A percentile compares a stretch with the other conserved stretches of the same genome.
Conservation (phyloP, 768 basidiomycete species). For the Aureoboletus auriporus region DNA sequence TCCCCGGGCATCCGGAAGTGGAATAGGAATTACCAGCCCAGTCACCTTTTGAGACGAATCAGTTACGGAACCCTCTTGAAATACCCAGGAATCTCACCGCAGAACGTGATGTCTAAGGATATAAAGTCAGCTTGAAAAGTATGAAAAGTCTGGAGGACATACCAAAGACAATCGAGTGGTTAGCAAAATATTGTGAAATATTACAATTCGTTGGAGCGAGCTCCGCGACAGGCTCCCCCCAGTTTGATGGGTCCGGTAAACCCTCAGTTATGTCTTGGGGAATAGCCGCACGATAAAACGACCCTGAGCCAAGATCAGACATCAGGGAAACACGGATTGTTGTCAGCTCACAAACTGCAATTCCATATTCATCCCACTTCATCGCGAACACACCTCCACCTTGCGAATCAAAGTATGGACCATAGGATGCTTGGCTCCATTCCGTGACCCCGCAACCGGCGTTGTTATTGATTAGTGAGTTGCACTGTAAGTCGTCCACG, state of each 20-base stretch:
- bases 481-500: conserved; percentile 49
- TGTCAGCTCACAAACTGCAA: conserved; percentile 60
- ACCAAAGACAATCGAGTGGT: conserved; percentile 79
- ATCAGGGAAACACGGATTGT: neutral
- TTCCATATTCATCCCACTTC: conserved; percentile 81
- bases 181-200: conserved; percentile 53
- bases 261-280: conserved; percentile 62
- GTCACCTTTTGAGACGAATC: conserved; percentile 46
- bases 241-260: conserved; percentile 58
- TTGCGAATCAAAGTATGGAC: conserved; percentile 72
- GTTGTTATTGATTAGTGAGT: conserved; percentile 51
- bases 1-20: conserved; percentile 71
- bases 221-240: conserved; percentile 65
- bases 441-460: conserved; percentile 78
- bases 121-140: conserved; percentile 12
- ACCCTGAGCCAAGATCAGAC: conserved; percentile 46
- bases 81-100: conserved; percentile 45
- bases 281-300: conserved; percentile 75
- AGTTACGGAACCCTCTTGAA: neutral
- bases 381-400: conserved; percentile 85
- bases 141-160: conserved; percentile 22
- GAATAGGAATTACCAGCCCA: conserved; percentile 84
- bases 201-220: conserved; percentile 55
- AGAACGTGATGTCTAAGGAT: conserved; percentile 71
- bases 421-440: conserved; percentile 80